Percentiles rank a stretch among this genome's conserved stretches.
Evolutionary conservation across 495 filamentous ascomycete species (phyloP).

Genomic region (Penicillium fimorum): DNA sequence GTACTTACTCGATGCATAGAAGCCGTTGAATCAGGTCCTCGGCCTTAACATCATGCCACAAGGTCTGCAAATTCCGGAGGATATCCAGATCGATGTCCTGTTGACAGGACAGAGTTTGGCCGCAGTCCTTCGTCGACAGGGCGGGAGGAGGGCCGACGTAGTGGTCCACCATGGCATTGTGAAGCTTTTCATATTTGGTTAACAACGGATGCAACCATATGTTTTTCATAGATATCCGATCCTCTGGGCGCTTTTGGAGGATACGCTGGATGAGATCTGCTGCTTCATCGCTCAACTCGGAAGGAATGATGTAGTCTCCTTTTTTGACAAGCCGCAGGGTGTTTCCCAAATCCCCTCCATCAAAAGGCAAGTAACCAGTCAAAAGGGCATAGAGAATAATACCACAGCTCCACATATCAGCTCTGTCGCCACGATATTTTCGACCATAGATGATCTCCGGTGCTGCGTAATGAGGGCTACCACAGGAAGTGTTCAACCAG

Average conservation of each 20-base stretch:
- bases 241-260: conserved; percentile 67
- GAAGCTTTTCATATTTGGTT: conserved; percentile 70
- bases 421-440: conserved; percentile 76
- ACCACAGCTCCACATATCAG: conserved; percentile 94
- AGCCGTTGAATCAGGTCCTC: conserved; percentile 67
- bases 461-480: conserved; percentile 93
- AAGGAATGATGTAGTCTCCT: conserved; percentile 71
- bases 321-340: conserved; percentile 67
- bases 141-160: conserved; percentile 55
- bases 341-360: conserved; percentile 56
- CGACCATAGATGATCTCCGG: conserved; percentile 77
- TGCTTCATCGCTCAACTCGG: conserved; percentile 65
- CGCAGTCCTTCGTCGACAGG: conserved; percentile 54
- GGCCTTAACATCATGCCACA: conserved; percentile 82
- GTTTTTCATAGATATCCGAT: conserved; percentile 70
- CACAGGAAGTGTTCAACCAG: conserved; percentile 82
- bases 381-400: conserved; percentile 86
- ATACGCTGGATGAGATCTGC: conserved; percentile 74
- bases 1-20: conserved; percentile 63
- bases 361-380: conserved; percentile 77
- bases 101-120: conserved; percentile 45
- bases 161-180: conserved; percentile 47
- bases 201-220: conserved; percentile 86
- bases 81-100: conserved; percentile 74
- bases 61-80: conserved; percentile 74